Base-by-base conservation (phyloP, 345 rosid species). In the Syzygium grande region DNA sequence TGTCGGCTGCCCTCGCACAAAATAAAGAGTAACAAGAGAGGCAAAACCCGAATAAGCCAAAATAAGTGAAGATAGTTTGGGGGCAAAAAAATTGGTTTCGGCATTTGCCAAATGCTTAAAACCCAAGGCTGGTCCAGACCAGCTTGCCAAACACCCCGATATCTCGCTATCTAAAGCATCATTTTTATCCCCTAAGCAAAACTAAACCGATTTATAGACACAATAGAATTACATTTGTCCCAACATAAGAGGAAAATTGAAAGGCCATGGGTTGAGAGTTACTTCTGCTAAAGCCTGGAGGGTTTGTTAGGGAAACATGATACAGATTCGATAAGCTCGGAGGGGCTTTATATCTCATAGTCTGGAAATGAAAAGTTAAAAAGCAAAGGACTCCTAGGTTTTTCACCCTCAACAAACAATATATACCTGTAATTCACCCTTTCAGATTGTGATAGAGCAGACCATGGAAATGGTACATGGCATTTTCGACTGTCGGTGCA, bases 401-500 rank as follows among this genome's bases (percentile, higher is more conserved):
- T 73, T 73, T 38, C 83, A 73, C 23, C 80, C 83, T 73, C 83
- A 19, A 12, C 7, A 8, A 21, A 73, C 83, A 73, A 73, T 7
- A 19, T 73, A 38, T 73, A 38, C 49, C 49, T 73, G 83, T 19
- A 73, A 41, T 73, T 73, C 25, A 73, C 49, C 83, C 25, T 73
- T 38, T 73, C 14, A 73, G 49, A 38, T 73, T 73, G 49, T 7
- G 49, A 38, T 73, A 34, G 14, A 73, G 49, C 49, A 73, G 27
- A 10, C 8, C 83, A 21, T 73, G 83, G 49, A 38, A 73, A 73
- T 38, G 83, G 49, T 73, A 38, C 83, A 73, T 73, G 41, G 98
- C 92, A 78, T 92, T 91, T 93, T 96, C 99, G 15, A 96, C 93
- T 2, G 87, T n/a, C 1, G 97, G 97, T 43, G 94, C 96, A 86